These are phyloP conservation scores for Trifolium subterraneum DNA, from an alignment of 306 rosid species.

Conservation along the genomic window DNA sequence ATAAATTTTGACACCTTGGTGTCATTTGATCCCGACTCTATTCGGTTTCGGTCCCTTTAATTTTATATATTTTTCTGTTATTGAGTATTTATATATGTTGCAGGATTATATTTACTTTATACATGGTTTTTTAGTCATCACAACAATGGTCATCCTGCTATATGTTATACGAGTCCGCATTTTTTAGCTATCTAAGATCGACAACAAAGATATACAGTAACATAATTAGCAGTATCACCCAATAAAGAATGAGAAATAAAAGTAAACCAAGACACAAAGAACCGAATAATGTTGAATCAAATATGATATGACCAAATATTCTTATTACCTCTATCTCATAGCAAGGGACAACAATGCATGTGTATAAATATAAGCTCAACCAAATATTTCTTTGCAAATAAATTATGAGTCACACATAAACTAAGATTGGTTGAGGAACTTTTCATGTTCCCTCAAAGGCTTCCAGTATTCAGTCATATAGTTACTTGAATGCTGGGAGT, in stretches of 20 bases:
- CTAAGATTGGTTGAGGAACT: slow-evolving; percentile 29
- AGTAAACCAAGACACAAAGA: slow-evolving; percentile 21
- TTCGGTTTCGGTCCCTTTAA: too few species aligned
- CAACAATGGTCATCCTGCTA: too few species aligned
- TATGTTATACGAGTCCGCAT: too few species aligned
- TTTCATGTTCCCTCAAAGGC: slow-evolving; percentile 49
- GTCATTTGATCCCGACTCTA: too few species aligned
- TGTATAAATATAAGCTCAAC: slow-evolving; percentile 36
- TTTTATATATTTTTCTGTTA: too few species aligned
- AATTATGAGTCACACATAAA: background rate
- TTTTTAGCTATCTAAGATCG: too few species aligned
- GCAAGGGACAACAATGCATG: slow-evolving; percentile 37
- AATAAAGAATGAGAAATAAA: slow-evolving; percentile 29
- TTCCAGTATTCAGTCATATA: slow-evolving; percentile 38
- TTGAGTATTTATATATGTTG: too few species aligned
- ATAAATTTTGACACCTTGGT: too few species aligned
- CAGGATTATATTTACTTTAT: too few species aligned
- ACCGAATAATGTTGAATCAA: slow-evolving; percentile 14
- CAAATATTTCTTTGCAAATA: background rate
- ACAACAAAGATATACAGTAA: too few species aligned
- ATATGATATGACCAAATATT: slow-evolving; percentile 28
- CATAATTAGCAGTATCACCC: slow-evolving; percentile 14
- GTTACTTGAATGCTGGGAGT: slow-evolving; percentile 17
- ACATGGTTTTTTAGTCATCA: too few species aligned
- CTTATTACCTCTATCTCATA: background rate